phyloP scores from a whole-genome alignment of 2,329 filamentous ascomycete genomes.

The Ilyonectria robusta region DNA sequence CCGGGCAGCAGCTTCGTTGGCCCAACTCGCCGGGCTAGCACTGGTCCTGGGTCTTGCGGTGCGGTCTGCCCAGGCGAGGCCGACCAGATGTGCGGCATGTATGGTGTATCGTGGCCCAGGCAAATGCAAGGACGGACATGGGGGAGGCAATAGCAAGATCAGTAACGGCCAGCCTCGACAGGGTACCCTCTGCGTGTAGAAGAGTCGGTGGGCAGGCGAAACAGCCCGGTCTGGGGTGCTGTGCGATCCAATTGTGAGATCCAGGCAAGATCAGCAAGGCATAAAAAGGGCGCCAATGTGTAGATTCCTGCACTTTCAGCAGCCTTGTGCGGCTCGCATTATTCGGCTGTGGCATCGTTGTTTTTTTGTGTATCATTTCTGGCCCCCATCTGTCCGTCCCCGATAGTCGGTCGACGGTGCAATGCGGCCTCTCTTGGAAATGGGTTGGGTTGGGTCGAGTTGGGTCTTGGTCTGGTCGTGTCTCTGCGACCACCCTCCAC shows the following conservation, averaged over 20 bases:
- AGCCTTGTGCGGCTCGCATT: not conserved
- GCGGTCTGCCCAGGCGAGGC: conserved; percentile 19
- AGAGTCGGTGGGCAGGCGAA: conserved; percentile 22
- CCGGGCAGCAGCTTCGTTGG: conserved; percentile 6
- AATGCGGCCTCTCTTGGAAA: conserved; percentile 5
- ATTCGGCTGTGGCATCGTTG: not conserved
- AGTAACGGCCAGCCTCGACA: conserved; percentile 10
- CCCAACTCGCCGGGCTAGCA: conserved; percentile 5
- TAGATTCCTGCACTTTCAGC: conserved; percentile 10
- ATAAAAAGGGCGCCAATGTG: conserved; percentile 6
- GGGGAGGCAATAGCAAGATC: conserved; percentile 18
- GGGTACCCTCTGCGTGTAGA: conserved; percentile 10
- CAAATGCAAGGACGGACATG: conserved; percentile 5
- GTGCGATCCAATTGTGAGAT: conserved; percentile 6
- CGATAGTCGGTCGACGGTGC: conserved; percentile 8
- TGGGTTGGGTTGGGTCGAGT: conserved; percentile 23
- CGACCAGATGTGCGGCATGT: conserved; percentile 25
- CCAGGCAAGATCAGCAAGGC: conserved; percentile 5
- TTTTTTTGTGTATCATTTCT: not conserved
- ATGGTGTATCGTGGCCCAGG: conserved; percentile 26
- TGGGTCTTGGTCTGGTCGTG: conserved; percentile 11
- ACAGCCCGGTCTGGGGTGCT: conserved; percentile 10
- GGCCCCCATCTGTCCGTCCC: not conserved
- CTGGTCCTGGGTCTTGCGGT: too few relatives aligned
- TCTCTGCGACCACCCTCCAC: conserved; percentile 19